Percentiles rank a stretch among this genome's conserved stretches.
These are phyloP conservation scores for Protomyces macrosporus DNA, from an alignment of 1,139 yeast genomes.

Conservation along the genomic window DNA sequence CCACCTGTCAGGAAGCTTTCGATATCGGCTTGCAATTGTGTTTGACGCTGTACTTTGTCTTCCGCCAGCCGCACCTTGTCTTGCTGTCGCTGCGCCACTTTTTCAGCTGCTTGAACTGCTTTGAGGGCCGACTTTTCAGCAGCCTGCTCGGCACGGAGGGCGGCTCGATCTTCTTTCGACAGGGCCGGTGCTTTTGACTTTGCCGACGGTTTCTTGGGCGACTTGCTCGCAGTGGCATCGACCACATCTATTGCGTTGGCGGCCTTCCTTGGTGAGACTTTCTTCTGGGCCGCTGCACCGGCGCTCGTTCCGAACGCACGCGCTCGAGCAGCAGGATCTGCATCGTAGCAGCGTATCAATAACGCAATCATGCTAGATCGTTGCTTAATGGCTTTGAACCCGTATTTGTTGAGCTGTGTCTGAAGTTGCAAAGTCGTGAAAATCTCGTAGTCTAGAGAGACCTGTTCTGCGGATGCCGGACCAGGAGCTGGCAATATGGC, in stretches of 20 bases:
- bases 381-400: constrained; percentile 22
- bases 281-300: not conserved
- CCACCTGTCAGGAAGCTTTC: not conserved
- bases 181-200: not conserved
- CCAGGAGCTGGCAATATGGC: no score
- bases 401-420: constrained; percentile 24
- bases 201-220: not conserved
- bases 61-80: not conserved
- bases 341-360: constrained; percentile 16
- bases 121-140: not conserved
- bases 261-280: not conserved
- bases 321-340: not conserved
- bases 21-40: not conserved
- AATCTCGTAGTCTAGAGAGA: not conserved
- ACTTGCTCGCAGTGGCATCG: not conserved
- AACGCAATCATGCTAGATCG: constrained; percentile 23
- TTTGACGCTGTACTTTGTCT: not conserved
- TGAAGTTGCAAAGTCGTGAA: not conserved
- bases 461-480: not conserved
- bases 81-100: not conserved
- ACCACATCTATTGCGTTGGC: not conserved
- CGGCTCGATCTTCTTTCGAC: not conserved
- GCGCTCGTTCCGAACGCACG: not conserved
- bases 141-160: not conserved
- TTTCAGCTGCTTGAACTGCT: not conserved